Conservation (phyloP, 2,329 filamentous ascomycete species). For the Penicillium sp. region DNA sequence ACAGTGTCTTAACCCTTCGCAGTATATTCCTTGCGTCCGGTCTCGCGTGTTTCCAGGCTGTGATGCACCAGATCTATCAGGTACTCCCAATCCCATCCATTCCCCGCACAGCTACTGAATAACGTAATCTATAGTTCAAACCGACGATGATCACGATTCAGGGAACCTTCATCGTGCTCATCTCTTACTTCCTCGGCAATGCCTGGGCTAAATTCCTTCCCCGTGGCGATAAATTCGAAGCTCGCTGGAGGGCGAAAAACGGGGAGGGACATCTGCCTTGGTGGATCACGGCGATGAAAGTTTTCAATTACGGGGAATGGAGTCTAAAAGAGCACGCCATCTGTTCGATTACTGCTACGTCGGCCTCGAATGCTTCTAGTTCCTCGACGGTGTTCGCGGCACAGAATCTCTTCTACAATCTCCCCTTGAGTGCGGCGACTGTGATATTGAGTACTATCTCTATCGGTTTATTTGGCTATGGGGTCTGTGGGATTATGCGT, state of each 20-base stretch:
- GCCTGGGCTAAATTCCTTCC: slow-evolving; percentile 50
- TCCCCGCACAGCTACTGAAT: slow-evolving; percentile 3
- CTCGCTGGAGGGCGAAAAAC: slow-evolving; percentile 47
- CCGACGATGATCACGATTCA: slow-evolving; percentile 50
- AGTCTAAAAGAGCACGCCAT: slow-evolving; percentile 57
- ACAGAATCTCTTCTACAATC: slow-evolving; percentile 53
- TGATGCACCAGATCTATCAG: slow-evolving; percentile 56
- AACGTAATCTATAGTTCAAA: slow-evolving; percentile 47
- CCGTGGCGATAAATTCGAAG: slow-evolving; percentile 52
- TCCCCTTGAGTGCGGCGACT: slow-evolving; percentile 47
- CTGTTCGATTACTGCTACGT: slow-evolving; percentile 54
- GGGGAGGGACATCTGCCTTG: slow-evolving; percentile 44
- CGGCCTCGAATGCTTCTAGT: slow-evolving; percentile 51
- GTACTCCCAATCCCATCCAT: slow-evolving; percentile 33
- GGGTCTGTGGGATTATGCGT: slow-evolving; percentile 53
- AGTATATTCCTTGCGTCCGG: slow-evolving; percentile 51
- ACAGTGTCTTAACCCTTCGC: slow-evolving; percentile 54
- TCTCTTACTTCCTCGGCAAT: slow-evolving; percentile 56
- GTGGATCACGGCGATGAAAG: slow-evolving; percentile 42
- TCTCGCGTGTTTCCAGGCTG: slow-evolving; percentile 54
- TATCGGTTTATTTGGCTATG: slow-evolving; percentile 57
- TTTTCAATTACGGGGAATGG: slow-evolving; percentile 55
- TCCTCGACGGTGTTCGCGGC: slow-evolving; percentile 47
- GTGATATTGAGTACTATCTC: slow-evolving; percentile 53
- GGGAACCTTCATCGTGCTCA: slow-evolving; percentile 58